Evolutionary conservation across 257 asterid genomes (phyloP), one percentile per base, ranked within the genome.

Genomic region (Solanum sparsipilum): DNA sequence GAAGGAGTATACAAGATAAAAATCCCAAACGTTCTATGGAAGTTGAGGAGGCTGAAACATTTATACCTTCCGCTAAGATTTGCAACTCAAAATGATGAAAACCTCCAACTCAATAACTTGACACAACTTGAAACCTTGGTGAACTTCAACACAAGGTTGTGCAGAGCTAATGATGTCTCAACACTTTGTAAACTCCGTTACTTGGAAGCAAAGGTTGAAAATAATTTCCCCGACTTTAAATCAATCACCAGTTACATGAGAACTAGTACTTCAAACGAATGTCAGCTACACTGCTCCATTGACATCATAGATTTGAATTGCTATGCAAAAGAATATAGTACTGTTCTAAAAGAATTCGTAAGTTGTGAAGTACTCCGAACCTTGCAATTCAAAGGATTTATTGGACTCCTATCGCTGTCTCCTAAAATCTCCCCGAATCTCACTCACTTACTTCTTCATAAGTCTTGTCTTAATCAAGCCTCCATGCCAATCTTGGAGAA

Each of bases 401-500:
- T 91, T 44, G 91, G 84, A 39, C 88, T 11, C 87, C 87, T 92
- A 46, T 91, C 93, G 1, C 87, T 86, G 39, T 87, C 65, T 86
- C 31, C 78, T 78, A 44, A 89, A 52, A 91, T 92, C 83, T 92
- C 93, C 20, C 85, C 89, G 5, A 92, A 90, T 88, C 88, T 92
- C 34, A 90, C 91, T 23, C 88, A 90, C 4, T 88, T 92, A n/a
- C 85, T 91, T 35, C 89, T 92, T 79, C 89, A 89, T 88, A 90
- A 58, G 16, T 91, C 94, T 5, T 35, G 27, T 5, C 92, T 92
- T 3, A 46, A 58, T 18, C 88, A 89, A 86, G 93, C 86, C 68
- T 89, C 92, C 32, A 92, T 92, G 93, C 88, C 86, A 58, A 91
- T 78, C 6, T 89, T 92, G 15, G 92, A 92, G 88, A 92, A 84